A percentile compares a stretch with the other conserved stretches of the same genome.
phyloP scores from a whole-genome alignment of 768 basidiomycete genomes.

The Amanita pallidorosea region DNA sequence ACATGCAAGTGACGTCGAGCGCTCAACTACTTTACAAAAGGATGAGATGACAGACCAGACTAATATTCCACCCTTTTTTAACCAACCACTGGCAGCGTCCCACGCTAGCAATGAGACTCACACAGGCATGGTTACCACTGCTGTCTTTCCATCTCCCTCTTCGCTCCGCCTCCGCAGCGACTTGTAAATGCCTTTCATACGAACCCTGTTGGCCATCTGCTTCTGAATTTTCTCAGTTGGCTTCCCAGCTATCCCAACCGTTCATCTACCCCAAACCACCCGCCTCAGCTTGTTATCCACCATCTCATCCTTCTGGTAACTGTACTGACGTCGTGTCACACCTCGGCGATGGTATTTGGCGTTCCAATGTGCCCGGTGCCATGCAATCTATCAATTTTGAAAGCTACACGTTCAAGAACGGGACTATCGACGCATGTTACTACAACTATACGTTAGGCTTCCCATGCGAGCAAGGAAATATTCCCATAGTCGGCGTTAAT shows the following conservation, averaged over 20 bases:
- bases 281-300: conserved; percentile 30
- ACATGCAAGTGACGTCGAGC: no score
- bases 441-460: conserved; percentile 28
- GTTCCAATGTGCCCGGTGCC: conserved; percentile 27
- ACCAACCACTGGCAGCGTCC: no score
- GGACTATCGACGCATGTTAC: conserved; percentile 41
- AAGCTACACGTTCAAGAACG: conserved; percentile 10
- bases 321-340: conserved; percentile 21
- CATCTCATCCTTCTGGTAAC: conserved; percentile 21
- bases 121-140: neutral
- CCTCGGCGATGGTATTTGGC: conserved; percentile 26
- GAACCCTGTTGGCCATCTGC: conserved; percentile 5
- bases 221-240: neutral
- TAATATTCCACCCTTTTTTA: no score
- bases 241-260: conserved; percentile 1
- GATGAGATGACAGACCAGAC: no score
- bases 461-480: conserved; percentile 32
- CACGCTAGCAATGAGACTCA: neutral
- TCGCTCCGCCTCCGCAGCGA: neutral
- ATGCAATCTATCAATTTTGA: conserved; percentile 23
- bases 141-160: neutral
- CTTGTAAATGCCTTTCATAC: conserved; percentile 5
- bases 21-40: no score
- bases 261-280: conserved; percentile 10
- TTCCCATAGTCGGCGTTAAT: conserved; percentile 30